Evolutionary conservation across 2,329 filamentous ascomycete species (phyloP).

Genomic region (Ilyonectria mors-panacis): DNA sequence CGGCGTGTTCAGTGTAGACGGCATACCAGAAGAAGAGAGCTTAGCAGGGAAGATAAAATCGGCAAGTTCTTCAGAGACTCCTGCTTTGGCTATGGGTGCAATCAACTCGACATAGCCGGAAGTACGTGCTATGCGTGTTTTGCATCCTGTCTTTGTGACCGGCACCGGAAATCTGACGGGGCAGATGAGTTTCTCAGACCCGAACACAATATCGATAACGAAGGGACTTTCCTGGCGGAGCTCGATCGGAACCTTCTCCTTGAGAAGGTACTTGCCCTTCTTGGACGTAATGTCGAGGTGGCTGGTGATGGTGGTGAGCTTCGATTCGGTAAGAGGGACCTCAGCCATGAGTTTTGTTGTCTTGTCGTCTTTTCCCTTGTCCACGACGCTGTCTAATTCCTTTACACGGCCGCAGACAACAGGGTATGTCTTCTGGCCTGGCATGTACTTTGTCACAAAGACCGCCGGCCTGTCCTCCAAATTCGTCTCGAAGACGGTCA

Average conservation of each 20-base stretch:
- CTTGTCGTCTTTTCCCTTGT: slow-evolving; percentile 39
- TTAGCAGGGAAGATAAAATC: slow-evolving; percentile 57
- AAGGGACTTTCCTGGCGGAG: slow-evolving; percentile 58
- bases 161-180: slow-evolving; percentile 59
- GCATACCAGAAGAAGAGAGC: slow-evolving; percentile 48
- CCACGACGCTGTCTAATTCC: slow-evolving; percentile 36
- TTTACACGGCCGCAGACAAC: slow-evolving; percentile 43
- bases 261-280: slow-evolving; percentile 54
- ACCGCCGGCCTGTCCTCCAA: slow-evolving; percentile 50
- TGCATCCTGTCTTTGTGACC: slow-evolving; percentile 53
- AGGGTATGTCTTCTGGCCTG: slow-evolving; percentile 52
- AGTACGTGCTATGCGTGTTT: slow-evolving; percentile 59
- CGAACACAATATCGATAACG: slow-evolving; percentile 59
- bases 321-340: slow-evolving; percentile 47
- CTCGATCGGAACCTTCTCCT: slow-evolving; percentile 55
- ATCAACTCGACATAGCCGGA: slow-evolving; percentile 63
- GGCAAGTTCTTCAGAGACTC: slow-evolving; percentile 41
- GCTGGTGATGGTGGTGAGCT: slow-evolving; percentile 56
- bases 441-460: slow-evolving; percentile 55
- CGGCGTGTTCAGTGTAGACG: slow-evolving; percentile 56
- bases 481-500: slow-evolving; percentile 52
- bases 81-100: slow-evolving; percentile 50
- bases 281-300: slow-evolving; percentile 56
- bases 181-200: slow-evolving; percentile 48
- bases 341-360: slow-evolving; percentile 49